Conservation (phyloP, 768 basidiomycete genomes). For the Mycena indigotica region DNA sequence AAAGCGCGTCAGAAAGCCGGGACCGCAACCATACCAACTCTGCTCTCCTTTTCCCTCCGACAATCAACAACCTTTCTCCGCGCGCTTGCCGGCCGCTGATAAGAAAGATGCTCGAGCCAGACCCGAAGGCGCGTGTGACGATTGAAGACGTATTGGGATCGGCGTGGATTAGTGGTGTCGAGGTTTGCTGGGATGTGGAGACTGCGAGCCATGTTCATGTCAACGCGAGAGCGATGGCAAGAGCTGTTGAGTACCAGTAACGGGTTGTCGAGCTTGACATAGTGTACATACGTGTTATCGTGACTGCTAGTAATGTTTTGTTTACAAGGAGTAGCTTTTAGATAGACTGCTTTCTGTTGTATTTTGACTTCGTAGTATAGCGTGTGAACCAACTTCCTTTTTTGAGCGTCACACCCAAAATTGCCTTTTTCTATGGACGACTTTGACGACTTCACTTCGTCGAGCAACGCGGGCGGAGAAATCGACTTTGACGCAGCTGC, state of each 20-base stretch:
- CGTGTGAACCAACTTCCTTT: too few relatives aligned
- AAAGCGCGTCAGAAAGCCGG: constrained; percentile 50
- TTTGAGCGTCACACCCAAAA: too few relatives aligned
- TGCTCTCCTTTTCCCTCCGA: constrained; percentile 45
- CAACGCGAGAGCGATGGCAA: constrained; percentile 60
- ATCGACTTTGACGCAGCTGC: constrained; percentile 84
- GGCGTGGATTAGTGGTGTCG: constrained; percentile 78
- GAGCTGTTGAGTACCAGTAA: constrained; percentile 37
- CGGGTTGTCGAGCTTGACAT: too few relatives aligned
- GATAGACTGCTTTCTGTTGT: too few relatives aligned
- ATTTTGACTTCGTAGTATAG: too few relatives aligned
- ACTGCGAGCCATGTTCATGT: constrained; percentile 75
- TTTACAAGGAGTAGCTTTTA: too few relatives aligned
- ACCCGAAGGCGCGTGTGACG: constrained; percentile 71
- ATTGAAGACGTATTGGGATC: constrained; percentile 84
- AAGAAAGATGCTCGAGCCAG: constrained; percentile 94
- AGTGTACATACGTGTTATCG: too few relatives aligned
- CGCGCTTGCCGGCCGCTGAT: constrained; percentile 81
- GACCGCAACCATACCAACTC: constrained; percentile 14
- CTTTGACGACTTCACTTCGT: constrained; percentile 22
- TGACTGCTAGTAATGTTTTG: too few relatives aligned
- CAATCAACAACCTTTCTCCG: constrained; percentile 88
- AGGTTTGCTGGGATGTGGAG: constrained; percentile 72
- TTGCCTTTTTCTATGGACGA: too few relatives aligned
- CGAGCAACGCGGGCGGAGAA: constrained; percentile 45